phyloP scores from a whole-genome alignment of 169 alveolate genomes.

The Plasmodium fragile region DNA sequence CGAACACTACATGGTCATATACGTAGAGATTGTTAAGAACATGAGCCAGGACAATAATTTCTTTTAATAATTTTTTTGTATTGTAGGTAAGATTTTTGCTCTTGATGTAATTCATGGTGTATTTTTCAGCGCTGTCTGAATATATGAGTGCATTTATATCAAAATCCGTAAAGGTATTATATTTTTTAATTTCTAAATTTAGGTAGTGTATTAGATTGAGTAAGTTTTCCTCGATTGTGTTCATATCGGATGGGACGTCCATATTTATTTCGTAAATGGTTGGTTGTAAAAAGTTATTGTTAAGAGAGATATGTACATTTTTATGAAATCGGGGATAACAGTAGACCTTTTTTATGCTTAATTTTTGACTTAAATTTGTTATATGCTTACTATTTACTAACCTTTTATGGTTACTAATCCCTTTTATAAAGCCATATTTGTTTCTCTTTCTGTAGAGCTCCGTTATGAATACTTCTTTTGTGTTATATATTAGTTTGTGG shows the following conservation, averaged over 20 bases:
- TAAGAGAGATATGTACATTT: constrained; percentile 60
- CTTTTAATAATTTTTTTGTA: constrained; percentile 64
- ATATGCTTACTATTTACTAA: constrained; percentile 42
- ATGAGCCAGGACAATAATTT: constrained; percentile 41
- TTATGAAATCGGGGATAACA: constrained; percentile 74
- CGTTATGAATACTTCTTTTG: constrained; percentile 56
- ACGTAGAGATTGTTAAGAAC: constrained; percentile 36
- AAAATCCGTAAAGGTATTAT: constrained; percentile 45
- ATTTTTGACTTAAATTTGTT: constrained; percentile 20
- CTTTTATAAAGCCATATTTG: constrained; percentile 74
- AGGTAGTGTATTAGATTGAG: constrained; percentile 49
- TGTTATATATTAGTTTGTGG: constrained; percentile 53
- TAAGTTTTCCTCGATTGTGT: constrained; percentile 46
- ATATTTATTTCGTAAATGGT: constrained; percentile 63
- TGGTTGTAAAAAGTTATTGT: constrained; percentile 71
- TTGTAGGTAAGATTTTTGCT: constrained; percentile 41
- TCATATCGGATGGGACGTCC: neutral
- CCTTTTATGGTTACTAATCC: constrained; percentile 58
- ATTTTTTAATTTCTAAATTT: constrained; percentile 64
- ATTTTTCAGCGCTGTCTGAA: constrained; percentile 60
- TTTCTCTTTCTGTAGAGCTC: constrained; percentile 72
- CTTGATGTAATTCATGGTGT: constrained; percentile 53
- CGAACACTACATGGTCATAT: constrained; percentile 53
- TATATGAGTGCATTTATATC: constrained; percentile 51
- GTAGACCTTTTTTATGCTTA: constrained; percentile 48